Percentiles rank a stretch among this genome's conserved stretches.
These are phyloP conservation scores for Fusarium burgessii DNA, from an alignment of 2,329 filamentous ascomycete species.

Conservation along the genomic window DNA sequence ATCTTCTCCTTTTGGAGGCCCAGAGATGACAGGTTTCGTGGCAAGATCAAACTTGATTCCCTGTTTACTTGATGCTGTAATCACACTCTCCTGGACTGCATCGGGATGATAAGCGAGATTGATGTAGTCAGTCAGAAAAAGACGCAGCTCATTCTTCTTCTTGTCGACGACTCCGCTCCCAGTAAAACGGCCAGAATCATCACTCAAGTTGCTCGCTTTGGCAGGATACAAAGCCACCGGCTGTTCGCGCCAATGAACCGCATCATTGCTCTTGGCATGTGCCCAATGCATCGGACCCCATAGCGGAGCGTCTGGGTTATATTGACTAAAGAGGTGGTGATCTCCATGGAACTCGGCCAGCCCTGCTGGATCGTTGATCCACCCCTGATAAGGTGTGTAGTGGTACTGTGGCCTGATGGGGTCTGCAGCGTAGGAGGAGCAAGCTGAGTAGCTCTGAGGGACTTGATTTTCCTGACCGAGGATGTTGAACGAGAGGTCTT, in stretches of 20 bases:
- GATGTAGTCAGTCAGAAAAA: conserved; percentile 43
- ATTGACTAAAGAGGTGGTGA: conserved; percentile 48
- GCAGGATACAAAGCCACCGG: conserved; percentile 38
- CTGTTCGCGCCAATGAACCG: conserved; percentile 43
- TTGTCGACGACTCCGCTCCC: conserved; percentile 40
- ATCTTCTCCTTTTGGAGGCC: conserved; percentile 30
- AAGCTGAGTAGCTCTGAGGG: conserved; percentile 19
- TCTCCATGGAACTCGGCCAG: conserved; percentile 41
- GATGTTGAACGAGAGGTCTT: conserved; percentile 40
- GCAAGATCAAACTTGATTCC: conserved; percentile 37
- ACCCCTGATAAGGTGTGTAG: conserved; percentile 46
- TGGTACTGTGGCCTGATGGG: conserved; percentile 45
- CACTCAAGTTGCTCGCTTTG: conserved; percentile 19
- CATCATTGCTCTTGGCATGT: conserved; percentile 42
- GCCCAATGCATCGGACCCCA: conserved; percentile 48
- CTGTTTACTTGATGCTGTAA: conserved; percentile 39
- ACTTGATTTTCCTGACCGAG: conserved; percentile 48
- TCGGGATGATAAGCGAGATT: conserved; percentile 41
- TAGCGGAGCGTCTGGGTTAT: conserved; percentile 38
- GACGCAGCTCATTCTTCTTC: conserved; percentile 27
- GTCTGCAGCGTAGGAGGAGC: conserved; percentile 43
- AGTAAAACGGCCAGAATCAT: conserved; percentile 43
- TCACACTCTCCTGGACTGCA: conserved; percentile 37
- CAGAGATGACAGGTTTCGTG: conserved; percentile 33
- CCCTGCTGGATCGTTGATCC: conserved; percentile 48